Conservation (phyloP, 352 stramenopile genomes). For the Pythium dissimile region DNA sequence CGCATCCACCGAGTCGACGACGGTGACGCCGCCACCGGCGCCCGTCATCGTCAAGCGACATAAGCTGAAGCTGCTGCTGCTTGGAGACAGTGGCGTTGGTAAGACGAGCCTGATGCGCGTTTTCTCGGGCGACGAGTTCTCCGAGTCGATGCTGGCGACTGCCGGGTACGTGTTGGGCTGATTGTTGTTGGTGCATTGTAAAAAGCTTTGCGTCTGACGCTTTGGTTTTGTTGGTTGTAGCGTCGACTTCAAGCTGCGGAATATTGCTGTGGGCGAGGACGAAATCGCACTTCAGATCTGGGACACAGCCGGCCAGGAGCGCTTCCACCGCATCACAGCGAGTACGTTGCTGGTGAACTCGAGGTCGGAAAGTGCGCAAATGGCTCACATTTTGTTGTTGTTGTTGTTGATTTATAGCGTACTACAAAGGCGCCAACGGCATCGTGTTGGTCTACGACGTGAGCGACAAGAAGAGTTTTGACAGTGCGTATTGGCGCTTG, state of each 20-base stretch:
- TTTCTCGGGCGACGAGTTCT: conserved; percentile 91
- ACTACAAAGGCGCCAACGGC: conserved; percentile 93
- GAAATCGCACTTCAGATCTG: conserved; percentile 92
- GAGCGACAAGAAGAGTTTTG: conserved; percentile 88
- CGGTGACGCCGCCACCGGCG: conserved; percentile 17
- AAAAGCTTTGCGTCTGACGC: neutral
- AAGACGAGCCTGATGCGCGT: conserved; percentile 94
- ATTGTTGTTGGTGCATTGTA: neutral
- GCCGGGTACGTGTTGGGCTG: conserved; percentile 68
- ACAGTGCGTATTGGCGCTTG: conserved; percentile 66
- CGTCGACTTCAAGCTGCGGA: conserved; percentile 92
- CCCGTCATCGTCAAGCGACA: conserved; percentile 65
- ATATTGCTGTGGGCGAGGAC: conserved; percentile 81
- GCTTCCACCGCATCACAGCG: conserved; percentile 92
- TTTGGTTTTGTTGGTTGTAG: conserved; percentile 25
- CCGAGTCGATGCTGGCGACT: conserved; percentile 86
- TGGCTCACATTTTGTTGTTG: conserved; percentile 1
- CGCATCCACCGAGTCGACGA: conserved; percentile 7
- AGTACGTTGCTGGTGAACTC: conserved; percentile 45
- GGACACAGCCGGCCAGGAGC: conserved; percentile 94
- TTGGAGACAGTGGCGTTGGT: conserved; percentile 90
- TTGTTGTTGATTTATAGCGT: conserved; percentile 46
- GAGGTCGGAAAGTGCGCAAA: no score
- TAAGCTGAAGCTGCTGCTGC: conserved; percentile 89
- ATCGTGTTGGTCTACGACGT: conserved; percentile 95